Conservation (phyloP, 2,329 filamentous ascomycete genomes). For the Paradendryphiella salina region DNA sequence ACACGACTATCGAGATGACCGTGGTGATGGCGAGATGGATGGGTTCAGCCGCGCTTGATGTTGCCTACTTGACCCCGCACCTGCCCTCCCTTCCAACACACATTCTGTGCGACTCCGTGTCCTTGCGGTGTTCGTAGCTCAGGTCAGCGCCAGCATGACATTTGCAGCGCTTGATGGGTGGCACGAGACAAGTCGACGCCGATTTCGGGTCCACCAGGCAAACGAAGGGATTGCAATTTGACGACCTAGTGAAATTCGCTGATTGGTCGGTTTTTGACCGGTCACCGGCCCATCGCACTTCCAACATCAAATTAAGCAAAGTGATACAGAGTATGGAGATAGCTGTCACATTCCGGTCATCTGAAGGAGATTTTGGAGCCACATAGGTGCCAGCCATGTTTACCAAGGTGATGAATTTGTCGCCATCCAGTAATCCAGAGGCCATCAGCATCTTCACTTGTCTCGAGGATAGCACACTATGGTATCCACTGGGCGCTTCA, state of each 20-base stretch:
- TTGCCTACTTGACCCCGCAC: slow-evolving; percentile 6
- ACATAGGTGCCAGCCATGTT: not conserved
- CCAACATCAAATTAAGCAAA: not conserved
- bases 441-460: not conserved
- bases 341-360: not conserved
- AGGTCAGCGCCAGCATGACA: slow-evolving; percentile 3
- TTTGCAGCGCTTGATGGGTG: slow-evolving; percentile 7
- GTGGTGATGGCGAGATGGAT: not conserved
- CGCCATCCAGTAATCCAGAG: not conserved
- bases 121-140: slow-evolving; percentile 2
- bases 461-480: not conserved
- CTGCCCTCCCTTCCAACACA: not conserved
- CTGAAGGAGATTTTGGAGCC: not conserved
- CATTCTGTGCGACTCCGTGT: slow-evolving; percentile 8
- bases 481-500: not conserved
- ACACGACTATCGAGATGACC: not conserved
- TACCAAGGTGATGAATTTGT: not conserved
- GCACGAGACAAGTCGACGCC: slow-evolving; percentile 6
- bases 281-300: slow-evolving; percentile 1
- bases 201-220: slow-evolving; percentile 9
- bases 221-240: slow-evolving; percentile 11
- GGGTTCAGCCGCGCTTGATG: not conserved
- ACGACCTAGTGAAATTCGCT: not conserved
- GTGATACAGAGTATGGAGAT: not conserved
- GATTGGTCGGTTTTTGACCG: slow-evolving; percentile 20